Conservation (phyloP, 192 early-diverging fungal genomes). For the Funneliformis mosseae region DNA sequence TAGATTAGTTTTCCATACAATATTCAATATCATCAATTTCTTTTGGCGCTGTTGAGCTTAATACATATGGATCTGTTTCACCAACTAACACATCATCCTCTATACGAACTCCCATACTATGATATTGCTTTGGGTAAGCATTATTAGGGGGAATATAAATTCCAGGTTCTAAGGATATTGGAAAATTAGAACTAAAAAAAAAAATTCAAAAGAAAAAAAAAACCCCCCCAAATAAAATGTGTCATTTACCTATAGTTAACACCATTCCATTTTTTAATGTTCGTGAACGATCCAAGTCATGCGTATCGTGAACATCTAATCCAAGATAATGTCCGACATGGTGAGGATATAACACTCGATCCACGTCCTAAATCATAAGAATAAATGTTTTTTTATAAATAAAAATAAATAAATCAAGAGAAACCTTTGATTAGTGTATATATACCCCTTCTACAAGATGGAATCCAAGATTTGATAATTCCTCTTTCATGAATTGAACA, state of each 20-base stretch:
- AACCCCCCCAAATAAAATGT: not conserved
- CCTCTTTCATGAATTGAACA: conserved; percentile 66
- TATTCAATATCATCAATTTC: conserved; percentile 81
- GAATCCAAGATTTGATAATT: conserved; percentile 74
- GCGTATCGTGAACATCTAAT: conserved; percentile 92
- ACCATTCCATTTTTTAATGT: conserved; percentile 81
- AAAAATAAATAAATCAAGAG: too few relatives aligned
- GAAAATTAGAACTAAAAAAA: not conserved
- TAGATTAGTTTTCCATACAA: conserved; percentile 42
- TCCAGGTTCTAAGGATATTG: conserved; percentile 71
- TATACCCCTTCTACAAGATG: conserved; percentile 55
- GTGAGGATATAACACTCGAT: conserved; percentile 84
- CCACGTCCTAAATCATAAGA: conserved; percentile 64
- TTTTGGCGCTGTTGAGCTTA: conserved; percentile 80
- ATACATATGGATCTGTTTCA: conserved; percentile 62
- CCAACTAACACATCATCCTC: conserved; percentile 94
- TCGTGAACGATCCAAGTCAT: conserved; percentile 70
- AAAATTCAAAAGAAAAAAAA: too few relatives aligned
- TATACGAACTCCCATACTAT: conserved; percentile 91
- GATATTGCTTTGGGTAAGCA: conserved; percentile 77
- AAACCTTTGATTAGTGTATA: too few relatives aligned
- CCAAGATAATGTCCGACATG: conserved; percentile 95
- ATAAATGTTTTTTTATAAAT: too few relatives aligned
- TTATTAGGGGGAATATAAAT: conserved; percentile 82
- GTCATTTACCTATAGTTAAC: conserved; percentile 74